A percentile compares a stretch with the other conserved stretches of the same genome.
phyloP scores from a whole-genome alignment of 805 yeast species.

The Lachancea mirantina region DNA sequence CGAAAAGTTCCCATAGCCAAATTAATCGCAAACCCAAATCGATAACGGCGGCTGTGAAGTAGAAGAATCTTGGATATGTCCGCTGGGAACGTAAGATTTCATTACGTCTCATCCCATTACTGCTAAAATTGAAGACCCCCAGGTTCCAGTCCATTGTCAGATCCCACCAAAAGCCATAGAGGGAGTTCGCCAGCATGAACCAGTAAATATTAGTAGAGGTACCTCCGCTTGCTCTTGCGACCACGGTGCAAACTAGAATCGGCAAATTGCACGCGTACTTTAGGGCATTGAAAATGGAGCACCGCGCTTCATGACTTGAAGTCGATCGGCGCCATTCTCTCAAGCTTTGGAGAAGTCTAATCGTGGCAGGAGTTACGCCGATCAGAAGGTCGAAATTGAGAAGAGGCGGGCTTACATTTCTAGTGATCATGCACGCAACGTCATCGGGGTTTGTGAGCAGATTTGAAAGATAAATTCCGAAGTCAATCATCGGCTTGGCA shows the following conservation, averaged over 20 bases:
- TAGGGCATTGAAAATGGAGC: conserved; percentile 61
- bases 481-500: conserved; percentile 67
- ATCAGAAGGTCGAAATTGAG: conserved; percentile 24
- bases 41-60: conserved; percentile 47
- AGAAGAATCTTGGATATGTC: conserved; percentile 30
- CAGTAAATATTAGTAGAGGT: conserved; percentile 21
- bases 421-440: conserved; percentile 4
- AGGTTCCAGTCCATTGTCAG: conserved; percentile 83
- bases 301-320: conserved; percentile 32
- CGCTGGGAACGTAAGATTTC: conserved; percentile 21
- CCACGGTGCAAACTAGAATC: conserved; percentile 36
- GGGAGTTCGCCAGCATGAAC: conserved; percentile 55
- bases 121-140: conserved; percentile 37
- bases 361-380: conserved; percentile 53
- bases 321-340: conserved; percentile 52
- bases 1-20: conserved; percentile 59
- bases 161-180: conserved; percentile 86
- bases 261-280: conserved; percentile 69
- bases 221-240: conserved; percentile 13
- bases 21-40: conserved; percentile 67
- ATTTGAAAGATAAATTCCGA: conserved; percentile 49
- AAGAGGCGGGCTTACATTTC: conserved; percentile 3
- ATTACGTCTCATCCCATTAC: conserved; percentile 9
- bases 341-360: conserved; percentile 78
- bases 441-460: conserved; percentile 26